Evolutionary conservation across 2,329 filamentous ascomycete species (phyloP), one percentile per base, ranked within the genome.

Genomic region (Ophiostoma himal-ulmi): DNA sequence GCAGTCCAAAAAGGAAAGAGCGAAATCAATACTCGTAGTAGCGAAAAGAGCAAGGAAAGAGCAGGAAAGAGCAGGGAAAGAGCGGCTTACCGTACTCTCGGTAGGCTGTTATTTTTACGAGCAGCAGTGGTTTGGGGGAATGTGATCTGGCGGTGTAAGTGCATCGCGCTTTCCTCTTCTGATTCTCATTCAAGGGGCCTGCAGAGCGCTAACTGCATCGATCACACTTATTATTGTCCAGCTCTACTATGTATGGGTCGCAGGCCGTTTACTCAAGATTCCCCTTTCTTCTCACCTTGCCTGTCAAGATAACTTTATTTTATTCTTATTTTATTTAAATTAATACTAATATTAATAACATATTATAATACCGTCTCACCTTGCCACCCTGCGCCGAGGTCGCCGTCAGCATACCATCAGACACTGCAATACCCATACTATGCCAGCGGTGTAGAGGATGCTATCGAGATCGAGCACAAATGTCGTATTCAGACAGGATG

Each of bases 101-200:
- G 44, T 48, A 48, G 44, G 13, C 44, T 48, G 44, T 20, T 17
- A 17, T 8, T 39, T 39, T 3, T 39, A 48, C 14, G 6, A 48
- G 20, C 11, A 48, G 44, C 44, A 20, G 6, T n/a, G 14, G 20
- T 13, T 30, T 30, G 3, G 14, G 13, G 14, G 14, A n/a, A 17
- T 17, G 44, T 22, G 30, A 57, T 26, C 52, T 57, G 52, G 52
- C 52, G 52, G 52, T 57, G 52, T 57, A 57, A 57, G 52, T 57
- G 52, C 52, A 57, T 57, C 52, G 52, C 52, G 52, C 52, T 57
- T 57, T 57, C 52, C 52, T 57, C 52, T 57, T 57, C 52, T 26
- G 52, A 57, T 14, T 1, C 52, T 57, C 52, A 17, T 13, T 57
- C 52, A 57, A n/a, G 52, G 52, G 44, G 52, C 7, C 52, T 26